phyloP scores from a whole-genome alignment of 495 filamentous ascomycete species.

The Aspergillus olivimuriae region DNA sequence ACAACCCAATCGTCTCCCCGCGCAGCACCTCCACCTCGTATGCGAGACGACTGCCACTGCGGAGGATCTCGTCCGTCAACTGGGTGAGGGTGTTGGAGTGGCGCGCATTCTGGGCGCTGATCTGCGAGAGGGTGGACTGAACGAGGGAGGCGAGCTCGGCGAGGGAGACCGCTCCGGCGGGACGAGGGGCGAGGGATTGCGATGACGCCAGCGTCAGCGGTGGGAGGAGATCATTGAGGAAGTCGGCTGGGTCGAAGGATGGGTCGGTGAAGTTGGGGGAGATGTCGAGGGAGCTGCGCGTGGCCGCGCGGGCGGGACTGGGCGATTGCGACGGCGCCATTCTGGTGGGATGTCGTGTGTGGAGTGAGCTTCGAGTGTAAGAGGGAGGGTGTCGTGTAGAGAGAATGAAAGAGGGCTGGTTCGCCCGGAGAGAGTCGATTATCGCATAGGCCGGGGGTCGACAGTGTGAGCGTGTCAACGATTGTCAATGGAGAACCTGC shows the following conservation, averaged over 20 bases:
- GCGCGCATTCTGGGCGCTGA: constrained; percentile 79
- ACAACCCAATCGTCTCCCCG: constrained; percentile 72
- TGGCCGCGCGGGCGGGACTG: constrained; percentile 12
- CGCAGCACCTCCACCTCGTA: constrained; percentile 93
- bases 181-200: constrained; percentile 34
- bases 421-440: constrained; percentile 1
- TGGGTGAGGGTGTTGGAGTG: constrained; percentile 78
- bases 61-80: constrained; percentile 89
- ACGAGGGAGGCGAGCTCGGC: constrained; percentile 74
- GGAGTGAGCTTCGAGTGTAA: no score
- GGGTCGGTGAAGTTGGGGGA: constrained; percentile 58
- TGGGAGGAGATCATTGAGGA: constrained; percentile 72
- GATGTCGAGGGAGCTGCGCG: constrained; percentile 46
- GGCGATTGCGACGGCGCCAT: constrained; percentile 16
- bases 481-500: no score
- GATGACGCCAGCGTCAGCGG: constrained; percentile 37
- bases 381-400: background rate
- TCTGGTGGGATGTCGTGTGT: constrained; percentile 5
- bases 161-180: constrained; percentile 52
- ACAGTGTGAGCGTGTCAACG: no score
- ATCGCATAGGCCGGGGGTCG: no score
- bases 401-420: constrained; percentile 2
- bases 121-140: constrained; percentile 75
- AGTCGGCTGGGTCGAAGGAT: constrained; percentile 73
- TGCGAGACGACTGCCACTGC: constrained; percentile 75